A percentile compares a stretch with the other conserved stretches of the same genome.
Conservation (phyloP, 2,329 filamentous ascomycete species). For the Nothophoma quercina region DNA sequence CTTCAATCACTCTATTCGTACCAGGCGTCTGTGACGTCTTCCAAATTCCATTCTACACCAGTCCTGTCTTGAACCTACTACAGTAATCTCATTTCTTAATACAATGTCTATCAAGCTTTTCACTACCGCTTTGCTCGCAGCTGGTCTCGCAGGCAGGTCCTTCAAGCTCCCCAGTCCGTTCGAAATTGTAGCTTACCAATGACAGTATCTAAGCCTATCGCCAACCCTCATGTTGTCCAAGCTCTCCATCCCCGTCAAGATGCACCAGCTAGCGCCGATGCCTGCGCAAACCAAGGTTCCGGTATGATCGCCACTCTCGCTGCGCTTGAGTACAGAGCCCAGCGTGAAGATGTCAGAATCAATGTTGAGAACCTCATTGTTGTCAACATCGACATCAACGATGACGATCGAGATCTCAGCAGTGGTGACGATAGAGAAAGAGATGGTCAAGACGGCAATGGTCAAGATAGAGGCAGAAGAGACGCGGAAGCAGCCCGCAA, state of each 20-base stretch:
- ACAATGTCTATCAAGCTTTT: slow-evolving; percentile 10
- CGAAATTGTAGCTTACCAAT: neutral
- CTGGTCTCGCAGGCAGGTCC: slow-evolving; percentile 8
- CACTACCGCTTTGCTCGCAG: slow-evolving; percentile 10
- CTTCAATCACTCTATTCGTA: neutral
- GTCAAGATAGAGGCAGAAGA: neutral
- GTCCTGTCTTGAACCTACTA: neutral
- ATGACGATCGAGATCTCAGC: too few species aligned
- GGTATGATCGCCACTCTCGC: neutral
- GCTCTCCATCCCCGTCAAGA: neutral
- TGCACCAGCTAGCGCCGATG: neutral
- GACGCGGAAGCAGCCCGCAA: neutral
- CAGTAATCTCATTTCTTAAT: neutral
- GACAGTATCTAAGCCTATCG: slow-evolving; percentile 10
- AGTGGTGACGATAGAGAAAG: neutral
- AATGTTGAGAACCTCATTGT: neutral
- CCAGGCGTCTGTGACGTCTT: slow-evolving; percentile 8
- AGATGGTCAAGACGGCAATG: neutral
- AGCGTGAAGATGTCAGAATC: neutral
- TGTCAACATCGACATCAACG: neutral
- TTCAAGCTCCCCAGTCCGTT: too few species aligned
- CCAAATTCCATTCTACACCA: neutral
- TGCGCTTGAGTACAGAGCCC: neutral
- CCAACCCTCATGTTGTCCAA: neutral
- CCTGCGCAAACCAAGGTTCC: neutral